Conservation (phyloP, 1,139 yeast genomes). For the Wickerhamiella pararugosa region DNA sequence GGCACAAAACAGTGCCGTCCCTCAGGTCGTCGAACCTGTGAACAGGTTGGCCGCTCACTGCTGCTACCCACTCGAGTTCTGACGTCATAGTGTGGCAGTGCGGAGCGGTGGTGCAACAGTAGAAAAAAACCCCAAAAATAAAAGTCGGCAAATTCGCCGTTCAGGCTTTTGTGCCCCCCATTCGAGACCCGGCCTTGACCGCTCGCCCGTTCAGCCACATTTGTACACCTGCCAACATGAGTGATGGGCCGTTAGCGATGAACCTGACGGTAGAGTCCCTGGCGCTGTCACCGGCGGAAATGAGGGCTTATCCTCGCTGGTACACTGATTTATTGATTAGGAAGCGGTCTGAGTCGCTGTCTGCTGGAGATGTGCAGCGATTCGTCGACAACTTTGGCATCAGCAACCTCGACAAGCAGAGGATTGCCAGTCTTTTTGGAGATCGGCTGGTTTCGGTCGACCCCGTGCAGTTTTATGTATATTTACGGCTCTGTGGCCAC, state of each 20-base stretch:
- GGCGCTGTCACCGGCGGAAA: conserved; percentile 27
- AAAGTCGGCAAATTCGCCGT: too few species aligned
- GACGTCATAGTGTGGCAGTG: not conserved
- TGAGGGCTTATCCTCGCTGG: conserved; percentile 30
- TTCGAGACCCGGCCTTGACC: too few species aligned
- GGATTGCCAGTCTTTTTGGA: conserved; percentile 21
- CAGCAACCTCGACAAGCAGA: conserved; percentile 20
- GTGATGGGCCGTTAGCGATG: conserved; percentile 11
- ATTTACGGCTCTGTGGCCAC: conserved; percentile 28
- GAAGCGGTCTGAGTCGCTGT: conserved; percentile 24
- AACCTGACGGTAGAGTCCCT: conserved; percentile 19
- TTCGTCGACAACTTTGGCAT: conserved; percentile 30
- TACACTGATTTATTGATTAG: conserved; percentile 29
- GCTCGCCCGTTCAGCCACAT: not conserved
- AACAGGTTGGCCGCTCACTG: conserved; percentile 1
- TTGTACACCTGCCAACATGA: not conserved
- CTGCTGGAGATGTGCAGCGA: conserved; percentile 24
- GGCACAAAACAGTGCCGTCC: conserved; percentile 54
- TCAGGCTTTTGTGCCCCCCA: too few species aligned
- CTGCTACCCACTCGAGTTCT: conserved; percentile 7
- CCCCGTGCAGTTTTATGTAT: conserved; percentile 29
- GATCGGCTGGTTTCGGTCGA: conserved; percentile 23
- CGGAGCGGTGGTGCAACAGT: not conserved
- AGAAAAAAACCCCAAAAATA: not conserved
- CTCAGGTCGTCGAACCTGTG: conserved; percentile 37